These are phyloP conservation scores for Xylaria cubensis DNA, from an alignment of 495 filamentous ascomycete species.

Conservation along the genomic window DNA sequence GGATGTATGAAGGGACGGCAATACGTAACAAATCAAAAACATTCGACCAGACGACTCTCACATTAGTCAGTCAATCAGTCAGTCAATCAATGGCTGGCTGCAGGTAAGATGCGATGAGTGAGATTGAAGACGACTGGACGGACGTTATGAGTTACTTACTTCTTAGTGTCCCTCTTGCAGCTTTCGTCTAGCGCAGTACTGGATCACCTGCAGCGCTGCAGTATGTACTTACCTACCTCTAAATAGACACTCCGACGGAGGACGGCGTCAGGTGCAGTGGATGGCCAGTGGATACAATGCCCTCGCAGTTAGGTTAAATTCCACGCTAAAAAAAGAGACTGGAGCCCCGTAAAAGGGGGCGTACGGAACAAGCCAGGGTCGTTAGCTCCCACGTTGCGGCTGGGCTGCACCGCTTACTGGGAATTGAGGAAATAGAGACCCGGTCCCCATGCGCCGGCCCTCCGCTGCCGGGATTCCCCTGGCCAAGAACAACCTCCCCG, in stretches of 20 bases:
- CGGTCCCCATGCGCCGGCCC: constrained; percentile 5
- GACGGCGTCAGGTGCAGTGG: neutral
- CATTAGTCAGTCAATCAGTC: constrained; percentile 1
- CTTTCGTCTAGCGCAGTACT: constrained; percentile 1
- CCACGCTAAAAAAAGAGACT: constrained; percentile 6
- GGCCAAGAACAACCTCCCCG: neutral
- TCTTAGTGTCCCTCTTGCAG: neutral
- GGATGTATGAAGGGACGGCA: neutral
- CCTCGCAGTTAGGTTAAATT: neutral
- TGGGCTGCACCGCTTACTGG: constrained; percentile 15
- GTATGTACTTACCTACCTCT: neutral
- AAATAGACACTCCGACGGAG: neutral
- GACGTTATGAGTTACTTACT: constrained; percentile 2
- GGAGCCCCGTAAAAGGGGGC: constrained; percentile 29
- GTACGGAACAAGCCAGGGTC: neutral
- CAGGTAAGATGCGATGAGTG: constrained; percentile 18
- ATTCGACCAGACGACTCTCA: neutral
- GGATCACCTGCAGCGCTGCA: neutral
- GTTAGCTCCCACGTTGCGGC: neutral
- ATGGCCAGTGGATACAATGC: neutral
- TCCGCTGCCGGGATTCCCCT: neutral
- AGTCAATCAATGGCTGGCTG: neutral
- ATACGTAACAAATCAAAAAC: constrained; percentile 7
- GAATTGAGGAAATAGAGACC: neutral
- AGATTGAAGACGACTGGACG: constrained; percentile 6